phyloP scores from a whole-genome alignment of 768 basidiomycete species.

The Pulveroboletus sp. region DNA sequence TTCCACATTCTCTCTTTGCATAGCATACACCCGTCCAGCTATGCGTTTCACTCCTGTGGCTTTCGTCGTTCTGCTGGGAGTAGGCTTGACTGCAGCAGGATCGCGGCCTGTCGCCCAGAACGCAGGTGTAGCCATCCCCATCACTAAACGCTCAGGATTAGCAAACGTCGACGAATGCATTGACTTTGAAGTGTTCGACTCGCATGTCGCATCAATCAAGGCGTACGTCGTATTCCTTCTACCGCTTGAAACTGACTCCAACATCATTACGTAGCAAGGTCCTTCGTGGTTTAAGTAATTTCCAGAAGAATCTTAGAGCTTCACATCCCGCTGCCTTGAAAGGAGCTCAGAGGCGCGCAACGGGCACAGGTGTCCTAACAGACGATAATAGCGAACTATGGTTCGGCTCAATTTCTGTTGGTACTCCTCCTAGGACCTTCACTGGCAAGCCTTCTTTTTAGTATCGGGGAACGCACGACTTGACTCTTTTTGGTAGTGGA shows the following conservation, averaged over 20 bases:
- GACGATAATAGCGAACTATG: not conserved
- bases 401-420: conserved; percentile 12
- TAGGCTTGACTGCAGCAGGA: not conserved
- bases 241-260: not conserved
- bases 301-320: conserved; percentile 1
- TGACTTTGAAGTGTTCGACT: not conserved
- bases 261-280: not conserved
- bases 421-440: conserved; percentile 1
- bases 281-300: not conserved
- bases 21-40: not conserved
- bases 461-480: not conserved
- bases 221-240: conserved; percentile 1
- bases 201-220: conserved; percentile 2
- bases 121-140: not conserved
- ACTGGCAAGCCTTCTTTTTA: not conserved
- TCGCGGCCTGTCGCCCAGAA: not conserved
- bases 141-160: conserved; percentile 5
- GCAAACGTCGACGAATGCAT: conserved; percentile 1
- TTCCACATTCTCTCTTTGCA: too few species aligned
- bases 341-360: not conserved
- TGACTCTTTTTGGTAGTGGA: conserved; percentile 7
- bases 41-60: conserved; percentile 7
- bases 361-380: not conserved
- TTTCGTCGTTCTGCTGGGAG: not conserved
- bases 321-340: not conserved